Base-by-base conservation (phyloP, 2,329 filamentous ascomycete genomes). In the Cryphonectria nitschkei region DNA sequence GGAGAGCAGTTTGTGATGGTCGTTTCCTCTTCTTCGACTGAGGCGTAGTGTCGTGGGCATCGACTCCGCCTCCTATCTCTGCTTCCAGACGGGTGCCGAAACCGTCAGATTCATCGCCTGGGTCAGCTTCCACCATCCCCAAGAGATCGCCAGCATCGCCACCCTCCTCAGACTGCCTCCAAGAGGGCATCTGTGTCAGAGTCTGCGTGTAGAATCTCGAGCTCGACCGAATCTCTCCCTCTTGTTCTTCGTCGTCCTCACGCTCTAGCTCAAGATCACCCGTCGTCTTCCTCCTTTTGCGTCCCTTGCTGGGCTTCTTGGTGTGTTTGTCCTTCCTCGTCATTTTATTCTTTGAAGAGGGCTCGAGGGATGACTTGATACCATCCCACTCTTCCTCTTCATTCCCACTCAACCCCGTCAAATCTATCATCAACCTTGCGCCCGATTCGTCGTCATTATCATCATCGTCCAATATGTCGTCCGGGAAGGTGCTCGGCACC, bases 121-220 rank as follows among this genome's bases (percentile, higher is more conserved):
- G 75, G 46, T 76, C 76, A 41, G 68, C 72, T 14, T 76, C 74
- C 22, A 70, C 52, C 60, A 76, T 46, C 50, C 41, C 67, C 8
- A 72, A 68, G 32, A 74, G 67, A n/a, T 73, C 70, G n/a, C 60
- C 73, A 4, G 64, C 66, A 2, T 41, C 73, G 3, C 62, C 67
- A 7, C 41, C 68, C 52, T 69, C 68, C 8, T 68, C 67, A 29
- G 66, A 61, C 66, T 72, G 70, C 58, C 62, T 62, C 43, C 70
- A 67, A 3, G 76, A 75, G n/a, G 78, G 70, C 52, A 80, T 74
- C 71, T 81, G 79, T 1, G 79, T 80, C 60, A 81, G 50, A 4
- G 79, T 80, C 70, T 80, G 79, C 0, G 79, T 80, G 43, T 79
- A 75, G 46, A 78, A 79, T 4, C 75, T 78, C 19, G 76, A 77